phyloP scores from a whole-genome alignment of 768 basidiomycete species.

The Boletus patriciae region DNA sequence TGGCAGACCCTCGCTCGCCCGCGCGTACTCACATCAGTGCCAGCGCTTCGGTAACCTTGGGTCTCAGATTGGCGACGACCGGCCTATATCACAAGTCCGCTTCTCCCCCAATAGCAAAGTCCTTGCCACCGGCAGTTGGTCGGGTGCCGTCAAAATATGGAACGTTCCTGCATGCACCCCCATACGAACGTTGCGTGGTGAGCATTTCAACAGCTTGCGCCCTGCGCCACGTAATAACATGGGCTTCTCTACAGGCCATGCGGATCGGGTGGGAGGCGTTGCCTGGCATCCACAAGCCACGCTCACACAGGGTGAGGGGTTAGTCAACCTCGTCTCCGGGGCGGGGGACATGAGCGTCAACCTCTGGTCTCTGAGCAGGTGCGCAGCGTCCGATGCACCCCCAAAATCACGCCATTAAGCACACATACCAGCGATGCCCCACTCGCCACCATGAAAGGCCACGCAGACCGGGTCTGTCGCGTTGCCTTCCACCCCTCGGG shows the following conservation, averaged over 20 bases:
- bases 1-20: not conserved
- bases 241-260: slow-evolving; percentile 58
- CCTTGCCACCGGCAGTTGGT: slow-evolving; percentile 94
- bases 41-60: slow-evolving; percentile 91
- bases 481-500: slow-evolving; percentile 98
- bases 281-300: slow-evolving; percentile 98
- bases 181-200: slow-evolving; percentile 73
- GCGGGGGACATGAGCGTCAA: slow-evolving; percentile 85
- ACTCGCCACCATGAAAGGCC: slow-evolving; percentile 83
- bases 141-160: slow-evolving; percentile 93
- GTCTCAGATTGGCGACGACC: slow-evolving; percentile 96
- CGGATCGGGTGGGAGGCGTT: slow-evolving; percentile 89
- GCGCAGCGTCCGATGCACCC: slow-evolving; percentile 14
- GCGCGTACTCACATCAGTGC: not conserved
- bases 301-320: slow-evolving; percentile 55
- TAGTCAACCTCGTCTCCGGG: slow-evolving; percentile 86
- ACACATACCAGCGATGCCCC: slow-evolving; percentile 67
- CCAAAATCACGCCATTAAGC: slow-evolving; percentile 5
- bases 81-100: slow-evolving; percentile 90
- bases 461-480: slow-evolving; percentile 87
- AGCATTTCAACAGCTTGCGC: slow-evolving; percentile 12
- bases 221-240: slow-evolving; percentile 5
- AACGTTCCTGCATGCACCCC: slow-evolving; percentile 89
- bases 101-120: slow-evolving; percentile 90
- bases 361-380: slow-evolving; percentile 90